Evolutionary conservation across 2,329 filamentous ascomycete genomes (phyloP), one percentile per base, ranked within the genome.

Genomic region (Volutella citrinella): DNA sequence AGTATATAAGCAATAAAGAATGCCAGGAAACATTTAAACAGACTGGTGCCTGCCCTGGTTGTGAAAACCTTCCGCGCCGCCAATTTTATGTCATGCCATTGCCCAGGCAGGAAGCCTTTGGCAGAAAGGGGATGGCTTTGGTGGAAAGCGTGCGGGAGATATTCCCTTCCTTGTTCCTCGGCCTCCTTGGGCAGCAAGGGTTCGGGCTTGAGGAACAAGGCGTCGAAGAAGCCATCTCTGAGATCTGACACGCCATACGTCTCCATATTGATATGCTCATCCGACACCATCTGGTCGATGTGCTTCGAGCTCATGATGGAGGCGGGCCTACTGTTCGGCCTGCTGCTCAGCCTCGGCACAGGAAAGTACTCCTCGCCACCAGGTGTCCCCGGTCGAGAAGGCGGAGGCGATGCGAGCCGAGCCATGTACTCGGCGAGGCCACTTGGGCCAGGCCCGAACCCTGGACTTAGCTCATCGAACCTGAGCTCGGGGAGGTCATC

Each of bases 1-100:
- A 79, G 49, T 3, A 73, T 53, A 48, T 79, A 80, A 4, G 74
- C 68, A 28, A 71, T 59, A 43, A 76, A 75, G 52, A 75, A 77
- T n/a, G 65, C 73, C n/a, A 71, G 46, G 42, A 74, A 78, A 0
- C 72, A 67, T 43, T 76, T 77, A 15, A 67, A 43, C 5, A 78
- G 56, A 33, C 66, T 69, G 30, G 78, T 65, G 3, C 74, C 75
- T 13, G 68, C 59, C 36, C 70, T 60, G 5, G 74, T 76, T 5
- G 65, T 73, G 6, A 60, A 57, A 14, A 77, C 57, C 15, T 58
- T 56, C 23, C 50, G 51, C 5, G 40, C 41, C 11, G 74, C 63
- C 3, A 57, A 60, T 38, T 57, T 59, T 9, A 72, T 41, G 38
- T 68, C 69, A 32, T 65, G 65, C 51, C 61, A 61, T 42, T 76